phyloP scores from a whole-genome alignment of 2,329 filamentous ascomycete genomes.

The Aspergillus sp. region DNA sequence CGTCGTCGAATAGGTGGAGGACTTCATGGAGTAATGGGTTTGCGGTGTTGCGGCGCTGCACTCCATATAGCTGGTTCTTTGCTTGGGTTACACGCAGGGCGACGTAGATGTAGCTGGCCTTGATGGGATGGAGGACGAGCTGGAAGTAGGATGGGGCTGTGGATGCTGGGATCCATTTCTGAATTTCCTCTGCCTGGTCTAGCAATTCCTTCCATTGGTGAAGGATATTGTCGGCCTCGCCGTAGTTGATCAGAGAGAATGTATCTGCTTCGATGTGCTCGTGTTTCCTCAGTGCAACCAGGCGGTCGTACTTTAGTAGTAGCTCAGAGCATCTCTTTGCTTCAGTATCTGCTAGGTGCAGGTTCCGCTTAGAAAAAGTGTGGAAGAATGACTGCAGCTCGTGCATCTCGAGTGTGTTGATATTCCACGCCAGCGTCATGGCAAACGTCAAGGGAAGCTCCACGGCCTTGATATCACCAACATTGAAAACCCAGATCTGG shows the following conservation, averaged over 20 bases:
- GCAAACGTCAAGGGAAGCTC: not conserved
- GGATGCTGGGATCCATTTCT: no score
- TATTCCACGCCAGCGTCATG: not conserved
- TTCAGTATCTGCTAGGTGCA: not conserved
- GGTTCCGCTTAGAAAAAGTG: not conserved
- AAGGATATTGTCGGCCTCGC: not conserved
- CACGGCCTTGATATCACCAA: not conserved
- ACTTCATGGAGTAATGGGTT: conserved; percentile 56
- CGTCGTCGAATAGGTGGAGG: conserved; percentile 56
- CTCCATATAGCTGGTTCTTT: conserved; percentile 55
- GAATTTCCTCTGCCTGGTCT: not conserved
- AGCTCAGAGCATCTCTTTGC: not conserved
- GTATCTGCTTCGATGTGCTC: not conserved
- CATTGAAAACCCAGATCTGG: not conserved
- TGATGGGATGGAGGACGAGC: conserved; percentile 60
- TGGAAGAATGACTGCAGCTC: not conserved
- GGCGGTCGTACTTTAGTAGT: not conserved
- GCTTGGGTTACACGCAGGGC: conserved; percentile 51
- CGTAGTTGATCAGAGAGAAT: not conserved
- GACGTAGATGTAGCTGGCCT: conserved; percentile 58
- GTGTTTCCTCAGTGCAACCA: not conserved
- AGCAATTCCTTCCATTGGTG: not conserved
- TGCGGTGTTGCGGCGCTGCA: conserved; percentile 58
- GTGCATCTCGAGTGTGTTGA: not conserved
- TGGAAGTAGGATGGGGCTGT: conserved; percentile 59